Evolutionary conservation across 164 flowering plant species (phyloP), one percentile per base, ranked within the genome.

Genomic region (Kalanchoe fedtschenkoi): DNA sequence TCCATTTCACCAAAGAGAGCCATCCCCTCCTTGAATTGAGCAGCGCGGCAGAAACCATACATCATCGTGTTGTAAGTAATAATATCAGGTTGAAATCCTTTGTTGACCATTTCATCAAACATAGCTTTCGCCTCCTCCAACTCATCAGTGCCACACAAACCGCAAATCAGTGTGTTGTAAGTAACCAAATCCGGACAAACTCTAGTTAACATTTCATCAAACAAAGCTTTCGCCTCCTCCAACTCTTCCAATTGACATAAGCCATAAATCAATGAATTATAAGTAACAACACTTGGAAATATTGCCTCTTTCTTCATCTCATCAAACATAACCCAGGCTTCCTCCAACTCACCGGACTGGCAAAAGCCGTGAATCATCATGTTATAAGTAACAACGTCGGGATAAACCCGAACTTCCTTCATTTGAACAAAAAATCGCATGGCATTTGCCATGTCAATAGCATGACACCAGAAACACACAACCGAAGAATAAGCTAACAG

Each of bases 311-410:
- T 32, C 41, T 63, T 32, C 66, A 63, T 63, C 39, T 63, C 46
- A 41, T 32, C n/a, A 8, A 63, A 19, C 58, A 46, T 22, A 21
- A 46, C 22, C 34, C 24, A 26, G 15, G 65, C 58, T 19, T 63
- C 58, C 26, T 29, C 34, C 38, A 63, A 51, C 57, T 46, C 54
- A 26, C 58, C 58, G 13, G 24, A 34, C 21, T 62, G 51, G 55
- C 58, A 62, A 28, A 62, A 39, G 16, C 65, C 58, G 26, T 62
- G 34, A 39, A 62, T 62, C 65, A 62, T 32, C n/a, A 34, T 47
- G 32, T 62, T 62, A 62, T 47, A 62, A 33, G 28, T 21, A 32
- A 62, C 58, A n/a, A 22, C 42, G 34, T 62, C 65, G 15, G 65
- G 65, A 14, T 6, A 37, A n/a, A 28, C 15, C 2, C 34, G 3